Percentiles rank a stretch among this genome's conserved stretches.
Conservation (phyloP, 2,329 filamentous ascomycete genomes). For the Claviceps citrina region DNA sequence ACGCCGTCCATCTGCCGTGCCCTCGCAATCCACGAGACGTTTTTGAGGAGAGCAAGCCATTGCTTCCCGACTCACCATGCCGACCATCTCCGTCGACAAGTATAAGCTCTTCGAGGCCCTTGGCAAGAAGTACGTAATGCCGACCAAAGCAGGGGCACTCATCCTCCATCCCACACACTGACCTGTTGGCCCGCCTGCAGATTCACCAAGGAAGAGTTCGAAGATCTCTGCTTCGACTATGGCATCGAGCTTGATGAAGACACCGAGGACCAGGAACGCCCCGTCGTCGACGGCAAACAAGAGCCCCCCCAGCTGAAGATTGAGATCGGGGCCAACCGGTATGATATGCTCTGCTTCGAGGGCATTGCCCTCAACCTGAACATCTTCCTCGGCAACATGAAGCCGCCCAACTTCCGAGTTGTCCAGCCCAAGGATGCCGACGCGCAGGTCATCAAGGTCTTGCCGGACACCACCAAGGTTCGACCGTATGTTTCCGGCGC, state of each 20-base stretch:
- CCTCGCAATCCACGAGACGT: background rate
- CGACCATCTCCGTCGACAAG: constrained; percentile 94
- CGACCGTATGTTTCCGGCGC: constrained; percentile 81
- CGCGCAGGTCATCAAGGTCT: constrained; percentile 67
- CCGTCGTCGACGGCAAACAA: constrained; percentile 61
- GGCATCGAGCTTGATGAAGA: constrained; percentile 97
- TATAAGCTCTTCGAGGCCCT: constrained; percentile 87
- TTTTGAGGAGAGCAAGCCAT: too few relatives aligned
- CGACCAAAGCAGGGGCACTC: too few relatives aligned
- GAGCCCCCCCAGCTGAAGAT: constrained; percentile 92
- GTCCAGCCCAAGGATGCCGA: constrained; percentile 57
- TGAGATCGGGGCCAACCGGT: constrained; percentile 90
- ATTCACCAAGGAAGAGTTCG: constrained; percentile 86
- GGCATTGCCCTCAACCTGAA: constrained; percentile 92
- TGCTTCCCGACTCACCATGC: constrained; percentile 44
- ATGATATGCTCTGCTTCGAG: constrained; percentile 92
- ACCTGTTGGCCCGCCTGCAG: constrained; percentile 25
- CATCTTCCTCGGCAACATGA: constrained; percentile 68
- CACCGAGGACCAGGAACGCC: constrained; percentile 60
- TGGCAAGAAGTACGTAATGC: constrained; percentile 53
- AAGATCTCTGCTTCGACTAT: constrained; percentile 96
- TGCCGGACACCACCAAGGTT: constrained; percentile 58
- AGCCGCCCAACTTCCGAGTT: constrained; percentile 66
- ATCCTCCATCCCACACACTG: constrained; percentile 8
- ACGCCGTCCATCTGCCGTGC: background rate